A percentile compares a stretch with the other conserved stretches of the same genome.
Conservation (phyloP, 495 filamentous ascomycete genomes). For the Neurospora sp. region DNA sequence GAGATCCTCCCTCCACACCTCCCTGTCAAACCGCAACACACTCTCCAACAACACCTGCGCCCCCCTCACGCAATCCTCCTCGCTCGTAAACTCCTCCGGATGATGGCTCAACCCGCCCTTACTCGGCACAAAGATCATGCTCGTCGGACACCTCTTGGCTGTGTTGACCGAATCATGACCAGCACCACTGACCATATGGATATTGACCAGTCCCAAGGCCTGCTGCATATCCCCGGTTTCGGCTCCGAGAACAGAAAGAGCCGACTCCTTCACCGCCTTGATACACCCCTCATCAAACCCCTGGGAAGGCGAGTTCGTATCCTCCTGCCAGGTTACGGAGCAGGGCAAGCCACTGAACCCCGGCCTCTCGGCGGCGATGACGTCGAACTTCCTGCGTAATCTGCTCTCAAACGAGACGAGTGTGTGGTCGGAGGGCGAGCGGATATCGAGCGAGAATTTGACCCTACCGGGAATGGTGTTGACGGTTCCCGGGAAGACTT, state of each 20-base stretch:
- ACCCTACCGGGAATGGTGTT: slow-evolving; percentile 69
- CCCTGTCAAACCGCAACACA: slow-evolving; percentile 25
- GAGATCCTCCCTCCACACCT: neutral
- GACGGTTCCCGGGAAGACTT: slow-evolving; percentile 53
- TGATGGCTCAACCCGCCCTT: slow-evolving; percentile 38
- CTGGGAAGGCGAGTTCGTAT: slow-evolving; percentile 54
- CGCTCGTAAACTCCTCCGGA: slow-evolving; percentile 37
- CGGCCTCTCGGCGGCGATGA: slow-evolving; percentile 15
- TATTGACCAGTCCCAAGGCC: slow-evolving; percentile 18
- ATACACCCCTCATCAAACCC: slow-evolving; percentile 66
- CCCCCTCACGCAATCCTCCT: slow-evolving; percentile 31
- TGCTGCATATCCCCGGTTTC: neutral
- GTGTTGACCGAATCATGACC: slow-evolving; percentile 49
- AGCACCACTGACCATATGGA: slow-evolving; percentile 42
- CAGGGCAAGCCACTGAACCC: slow-evolving; percentile 23
- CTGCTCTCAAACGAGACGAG: slow-evolving; percentile 43
- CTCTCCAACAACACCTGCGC: slow-evolving; percentile 29
- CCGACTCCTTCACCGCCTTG: slow-evolving; percentile 51
- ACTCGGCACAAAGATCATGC: slow-evolving; percentile 43
- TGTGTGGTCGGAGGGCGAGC: slow-evolving; percentile 47
- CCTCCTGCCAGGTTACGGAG: slow-evolving; percentile 25
- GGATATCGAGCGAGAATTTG: slow-evolving; percentile 62
- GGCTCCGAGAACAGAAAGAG: slow-evolving; percentile 37
- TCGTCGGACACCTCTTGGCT: slow-evolving; percentile 31
- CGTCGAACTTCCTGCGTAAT: slow-evolving; percentile 20